Conservation (phyloP, 1,284 basidiomycete species). For the Phylloboletellus chloephorus region DNA sequence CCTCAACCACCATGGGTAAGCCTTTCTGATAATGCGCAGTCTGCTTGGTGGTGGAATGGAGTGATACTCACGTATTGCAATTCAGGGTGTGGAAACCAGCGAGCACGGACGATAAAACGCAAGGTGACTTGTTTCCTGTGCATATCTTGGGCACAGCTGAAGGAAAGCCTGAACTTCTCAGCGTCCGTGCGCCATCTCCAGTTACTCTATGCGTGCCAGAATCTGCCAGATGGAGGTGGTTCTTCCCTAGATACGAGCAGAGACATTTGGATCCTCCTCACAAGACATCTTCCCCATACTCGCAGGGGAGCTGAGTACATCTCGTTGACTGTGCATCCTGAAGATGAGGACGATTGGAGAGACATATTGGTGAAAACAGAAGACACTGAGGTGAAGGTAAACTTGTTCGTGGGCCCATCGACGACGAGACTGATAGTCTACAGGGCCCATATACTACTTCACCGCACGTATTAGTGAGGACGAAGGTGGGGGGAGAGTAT, state of each 20-base stretch:
- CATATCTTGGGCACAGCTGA: conserved; percentile 6
- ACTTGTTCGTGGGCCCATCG: conserved; percentile 8
- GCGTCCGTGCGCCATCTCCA: conserved; percentile 36
- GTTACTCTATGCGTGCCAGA: conserved; percentile 28
- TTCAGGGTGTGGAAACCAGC: conserved; percentile 53
- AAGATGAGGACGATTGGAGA: conserved; percentile 34
- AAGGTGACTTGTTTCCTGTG: conserved; percentile 16
- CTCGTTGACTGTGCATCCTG: conserved; percentile 55
- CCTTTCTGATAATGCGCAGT: conserved; percentile 4
- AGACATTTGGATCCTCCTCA: conserved; percentile 76
- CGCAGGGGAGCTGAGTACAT: conserved; percentile 62
- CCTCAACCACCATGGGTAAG: conserved; percentile 65
- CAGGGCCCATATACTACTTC: conserved; percentile 78
- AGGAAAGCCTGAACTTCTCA: conserved; percentile 8
- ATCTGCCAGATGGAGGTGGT: background rate
- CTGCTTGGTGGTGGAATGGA: background rate
- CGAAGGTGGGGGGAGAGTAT: conserved; percentile 6
- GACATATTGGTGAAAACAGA: conserved; percentile 21
- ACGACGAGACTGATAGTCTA: conserved; percentile 4
- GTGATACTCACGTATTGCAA: conserved; percentile 6
- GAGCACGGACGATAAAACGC: conserved; percentile 15
- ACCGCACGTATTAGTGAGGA: conserved; percentile 63
- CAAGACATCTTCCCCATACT: conserved; percentile 66
- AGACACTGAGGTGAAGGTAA: conserved; percentile 36
- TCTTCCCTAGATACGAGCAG: conserved; percentile 9